Percentiles rank a stretch among this genome's conserved stretches.
These are phyloP conservation scores for Neoconidiobolus thromboides DNA, from an alignment of 371 early-diverging fungal genomes.

Conservation along the genomic window DNA sequence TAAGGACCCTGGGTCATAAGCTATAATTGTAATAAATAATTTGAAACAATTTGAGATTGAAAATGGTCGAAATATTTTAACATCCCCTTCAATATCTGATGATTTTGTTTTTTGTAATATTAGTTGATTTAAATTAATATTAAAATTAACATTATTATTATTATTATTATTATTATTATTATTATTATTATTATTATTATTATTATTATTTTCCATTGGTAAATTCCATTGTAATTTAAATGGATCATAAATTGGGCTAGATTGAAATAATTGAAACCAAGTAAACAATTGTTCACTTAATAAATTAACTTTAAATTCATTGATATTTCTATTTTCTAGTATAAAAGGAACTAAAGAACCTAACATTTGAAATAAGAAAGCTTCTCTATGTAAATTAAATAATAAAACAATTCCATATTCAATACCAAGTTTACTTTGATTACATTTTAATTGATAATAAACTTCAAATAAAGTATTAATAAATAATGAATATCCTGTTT, in stretches of 20 bases:
- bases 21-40: conserved; percentile 40
- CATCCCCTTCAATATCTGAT: neutral
- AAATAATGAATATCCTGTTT: conserved; percentile 33
- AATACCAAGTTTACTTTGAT: conserved; percentile 26
- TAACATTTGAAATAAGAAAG: conserved; percentile 46
- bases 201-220: neutral
- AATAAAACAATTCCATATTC: conserved; percentile 36
- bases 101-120: conserved; percentile 7
- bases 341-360: conserved; percentile 35
- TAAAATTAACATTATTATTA: too few species aligned
- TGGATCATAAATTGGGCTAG: neutral
- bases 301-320: conserved; percentile 1
- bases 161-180: too few species aligned
- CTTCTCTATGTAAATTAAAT: conserved; percentile 37
- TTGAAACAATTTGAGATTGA: conserved; percentile 30
- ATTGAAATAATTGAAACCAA: neutral
- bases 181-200: too few species aligned
- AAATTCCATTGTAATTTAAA: conserved; percentile 5
- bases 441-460: conserved; percentile 26
- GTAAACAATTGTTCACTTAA: neutral
- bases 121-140: neutral
- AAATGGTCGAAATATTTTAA: conserved; percentile 11
- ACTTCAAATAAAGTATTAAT: conserved; percentile 37
- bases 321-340: conserved; percentile 15
- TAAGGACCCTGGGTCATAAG: conserved; percentile 37